phyloP scores from a whole-genome alignment of 2,329 filamentous ascomycete species.

The Ophiostoma triangulosporum region DNA sequence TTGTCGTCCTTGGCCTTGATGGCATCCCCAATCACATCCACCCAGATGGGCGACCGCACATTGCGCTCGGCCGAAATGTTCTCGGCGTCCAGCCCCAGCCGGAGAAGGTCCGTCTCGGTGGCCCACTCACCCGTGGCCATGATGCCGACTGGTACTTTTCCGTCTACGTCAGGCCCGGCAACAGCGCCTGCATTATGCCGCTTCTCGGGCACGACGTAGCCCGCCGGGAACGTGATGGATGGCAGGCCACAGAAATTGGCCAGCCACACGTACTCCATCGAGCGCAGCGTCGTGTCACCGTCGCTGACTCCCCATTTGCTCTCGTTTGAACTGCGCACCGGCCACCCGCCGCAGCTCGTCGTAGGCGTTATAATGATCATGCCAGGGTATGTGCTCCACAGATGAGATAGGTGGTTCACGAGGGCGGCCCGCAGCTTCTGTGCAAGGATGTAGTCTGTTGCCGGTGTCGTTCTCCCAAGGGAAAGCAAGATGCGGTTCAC shows the following conservation, averaged over 20 bases:
- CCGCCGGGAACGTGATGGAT: conserved; percentile 30
- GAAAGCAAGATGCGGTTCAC: conserved; percentile 54
- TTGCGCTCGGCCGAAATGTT: conserved; percentile 23
- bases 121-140: conserved; percentile 45
- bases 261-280: conserved; percentile 38
- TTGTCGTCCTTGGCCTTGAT: neutral
- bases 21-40: conserved; percentile 26
- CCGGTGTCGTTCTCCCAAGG: conserved; percentile 46
- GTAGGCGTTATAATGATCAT: conserved; percentile 61
- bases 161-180: conserved; percentile 21
- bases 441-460: conserved; percentile 53
- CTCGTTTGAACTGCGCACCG: conserved; percentile 25
- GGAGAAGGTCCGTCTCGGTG: conserved; percentile 32
- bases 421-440: conserved; percentile 56
- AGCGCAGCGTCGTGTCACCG: conserved; percentile 30
- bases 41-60: conserved; percentile 27
- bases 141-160: conserved; percentile 36
- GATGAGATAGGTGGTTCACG: conserved; percentile 55
- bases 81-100: conserved; percentile 35
- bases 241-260: conserved; percentile 38
- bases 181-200: conserved; percentile 19
- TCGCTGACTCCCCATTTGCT: conserved; percentile 30
- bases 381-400: conserved; percentile 52
- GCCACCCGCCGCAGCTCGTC: conserved; percentile 35
- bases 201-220: conserved; percentile 28